These are phyloP conservation scores for Ensete ventricosum DNA, from an alignment of 176 grass and related monocot species.

Conservation along the genomic window DNA sequence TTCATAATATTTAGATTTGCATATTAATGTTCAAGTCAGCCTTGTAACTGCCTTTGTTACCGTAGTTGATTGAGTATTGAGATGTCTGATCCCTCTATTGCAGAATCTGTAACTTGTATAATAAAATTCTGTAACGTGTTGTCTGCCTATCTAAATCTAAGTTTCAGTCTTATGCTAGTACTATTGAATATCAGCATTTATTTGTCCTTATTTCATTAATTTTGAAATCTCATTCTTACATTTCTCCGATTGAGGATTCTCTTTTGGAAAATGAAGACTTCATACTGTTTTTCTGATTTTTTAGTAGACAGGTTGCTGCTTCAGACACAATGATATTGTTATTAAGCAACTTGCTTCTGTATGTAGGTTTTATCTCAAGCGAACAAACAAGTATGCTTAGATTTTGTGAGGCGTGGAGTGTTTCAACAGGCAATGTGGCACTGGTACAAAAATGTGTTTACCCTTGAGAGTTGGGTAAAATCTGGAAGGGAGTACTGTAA, in stretches of 20 bases:
- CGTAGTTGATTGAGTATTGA: too few species aligned
- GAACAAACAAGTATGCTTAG: constrained; percentile 66
- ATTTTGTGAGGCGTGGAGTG: constrained; percentile 69
- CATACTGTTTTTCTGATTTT: not conserved
- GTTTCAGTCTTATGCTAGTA: too few species aligned
- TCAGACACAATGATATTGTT: not conserved
- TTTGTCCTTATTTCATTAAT: too few species aligned
- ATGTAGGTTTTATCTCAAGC: constrained; percentile 67
- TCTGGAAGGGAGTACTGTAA: constrained; percentile 56
- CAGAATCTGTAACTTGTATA: too few species aligned
- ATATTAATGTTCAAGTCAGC: too few species aligned
- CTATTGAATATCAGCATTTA: too few species aligned
- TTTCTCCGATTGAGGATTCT: not conserved
- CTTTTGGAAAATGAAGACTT: not conserved
- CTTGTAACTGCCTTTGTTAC: too few species aligned
- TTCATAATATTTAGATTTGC: too few species aligned
- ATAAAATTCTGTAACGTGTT: too few species aligned
- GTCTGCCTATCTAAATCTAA: too few species aligned
- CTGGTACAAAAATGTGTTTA: constrained; percentile 59
- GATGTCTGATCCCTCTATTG: too few species aligned
- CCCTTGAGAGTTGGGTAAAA: constrained; percentile 63
- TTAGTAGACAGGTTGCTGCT: not conserved
- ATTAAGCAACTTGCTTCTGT: constrained; percentile 2
- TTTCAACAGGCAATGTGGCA: constrained; percentile 75
- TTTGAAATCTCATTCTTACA: too few species aligned